Base-by-base conservation (phyloP, 352 stramenopile genomes). In the Thalassiosira hispida region DNA sequence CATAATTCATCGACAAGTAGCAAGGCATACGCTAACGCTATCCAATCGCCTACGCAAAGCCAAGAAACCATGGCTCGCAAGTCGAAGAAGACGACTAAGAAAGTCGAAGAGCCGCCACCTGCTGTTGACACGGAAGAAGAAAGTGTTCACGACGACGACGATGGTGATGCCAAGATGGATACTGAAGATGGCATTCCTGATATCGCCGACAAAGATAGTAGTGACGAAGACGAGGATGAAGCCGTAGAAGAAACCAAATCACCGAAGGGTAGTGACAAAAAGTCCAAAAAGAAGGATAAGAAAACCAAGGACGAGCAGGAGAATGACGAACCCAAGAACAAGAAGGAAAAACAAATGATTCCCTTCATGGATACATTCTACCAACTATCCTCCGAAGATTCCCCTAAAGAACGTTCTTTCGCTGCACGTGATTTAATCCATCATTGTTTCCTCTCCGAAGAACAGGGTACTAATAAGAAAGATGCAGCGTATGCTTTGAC, bases 281-380 rank as follows among this genome's bases (percentile, higher is more conserved):
- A 69, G 33, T 33, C 40, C 18, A 8, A 59, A 55, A 74, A 69
- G 42, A 61, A 62, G n/a, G 25, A 63, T 6, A 52, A 74, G n/a
- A 46, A 51, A 52, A 47, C 35, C 0, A 20, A 61, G 23, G 29
- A 44, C 2, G 29, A 59, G 20, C 47, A 51, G 7, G 9, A 49
- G n/a, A 12, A 56, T 57, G 9, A 4, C 53, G 25, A 42, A 40
- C 27, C 11, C 52, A 47, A 57, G 20, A 22, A 33, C 31, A 14
- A 49, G n/a, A 12, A 56, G 57, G 9, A 4, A 60, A 31, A 42
- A 40, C 27, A 53, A 42, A 60, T 76, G 11, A 85, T 88, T 56
- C 77, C 88, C 11, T 91, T 93, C 79, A 72, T 93, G 46, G 88
- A 93, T 71, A 87, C 84, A n/a, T 93, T 93, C 55, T 93, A 91